Evolutionary conservation across 2,329 filamentous ascomycete genomes (phyloP), one percentile per base, ranked within the genome.

Genomic region (Mycosphaerella sp.): DNA sequence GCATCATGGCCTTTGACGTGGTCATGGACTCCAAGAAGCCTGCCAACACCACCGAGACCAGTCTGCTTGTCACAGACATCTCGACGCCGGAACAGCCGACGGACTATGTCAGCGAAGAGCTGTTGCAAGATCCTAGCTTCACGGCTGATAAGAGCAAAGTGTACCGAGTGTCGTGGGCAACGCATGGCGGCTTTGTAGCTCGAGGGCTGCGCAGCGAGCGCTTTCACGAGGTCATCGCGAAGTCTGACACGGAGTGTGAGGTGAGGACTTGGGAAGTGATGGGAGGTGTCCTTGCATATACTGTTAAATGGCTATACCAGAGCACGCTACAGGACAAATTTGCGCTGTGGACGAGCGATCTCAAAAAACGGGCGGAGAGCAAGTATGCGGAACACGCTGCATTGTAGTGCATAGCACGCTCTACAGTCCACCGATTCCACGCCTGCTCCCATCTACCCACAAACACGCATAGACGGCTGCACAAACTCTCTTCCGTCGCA

Each of bases 221-320:
- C 7, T 64, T 64, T 37, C 63, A 65, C 37, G 63, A 65, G 50
- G 48, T 65, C 40, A 62, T 65, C 28, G 45, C 56, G 9, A 32
- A 45, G 14, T 56, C 53, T 7, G 59, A 59, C 25, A 53, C 55
- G 17, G 50, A 61, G 25, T 64, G 63, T 35, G 62, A 64, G 41
- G 52, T 64, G 3, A 47, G 62, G 34, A 64, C 62, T 2, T 65
- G 63, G 62, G 63, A 65, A 46, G 52, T 56, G 8, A 57, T 59
- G 58, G 59, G 59, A 3, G 61, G 60, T 1, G 6, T 58, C n/a
- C 45, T 65, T 40, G 62, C 61, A 32, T 49, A 60, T 42, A 56
- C 56, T 21, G 63, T 65, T 9, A 64, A 63, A 50, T 63, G 61
- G 62, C 50, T 61, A 49, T 62, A 56, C 21, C 49, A 59, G 40